These are phyloP conservation scores for Penicillium dipodomyicola DNA, from an alignment of 495 filamentous ascomycete species.

Conservation along the genomic window DNA sequence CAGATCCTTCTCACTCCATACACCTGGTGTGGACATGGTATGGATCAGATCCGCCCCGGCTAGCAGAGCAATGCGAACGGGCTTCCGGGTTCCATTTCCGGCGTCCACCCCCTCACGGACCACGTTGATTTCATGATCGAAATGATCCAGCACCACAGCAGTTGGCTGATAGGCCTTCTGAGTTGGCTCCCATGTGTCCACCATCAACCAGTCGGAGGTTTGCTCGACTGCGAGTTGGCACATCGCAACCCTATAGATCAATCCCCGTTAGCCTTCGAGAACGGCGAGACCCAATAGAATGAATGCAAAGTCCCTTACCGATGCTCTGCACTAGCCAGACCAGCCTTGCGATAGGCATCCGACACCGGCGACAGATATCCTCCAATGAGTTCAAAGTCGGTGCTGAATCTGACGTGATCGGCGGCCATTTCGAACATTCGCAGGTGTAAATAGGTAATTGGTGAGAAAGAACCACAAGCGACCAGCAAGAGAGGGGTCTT, in stretches of 20 bases:
- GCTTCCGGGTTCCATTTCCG: conserved; percentile 56
- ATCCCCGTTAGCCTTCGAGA: conserved; percentile 9
- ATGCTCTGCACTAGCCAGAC: conserved; percentile 72
- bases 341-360: conserved; percentile 89
- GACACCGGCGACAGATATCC: conserved; percentile 78
- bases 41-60: conserved; percentile 83
- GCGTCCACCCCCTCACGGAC: conserved; percentile 70
- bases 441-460: conserved; percentile 78
- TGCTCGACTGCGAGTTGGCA: conserved; percentile 77
- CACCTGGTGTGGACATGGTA: conserved; percentile 72
- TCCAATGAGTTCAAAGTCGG: conserved; percentile 80
- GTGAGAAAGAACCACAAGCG: conserved; percentile 88
- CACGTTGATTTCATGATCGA: conserved; percentile 82
- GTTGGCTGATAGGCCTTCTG: conserved; percentile 84
- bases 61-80: conserved; percentile 69
- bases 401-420: conserved; percentile 77
- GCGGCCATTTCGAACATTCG: conserved; percentile 93
- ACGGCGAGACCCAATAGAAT: background rate
- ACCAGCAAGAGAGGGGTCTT: conserved; percentile 82
- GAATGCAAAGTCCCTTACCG: conserved; percentile 43
- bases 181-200: conserved; percentile 75
- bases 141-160: conserved; percentile 83
- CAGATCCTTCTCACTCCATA: conserved; percentile 82
- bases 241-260: conserved; percentile 51
- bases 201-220: conserved; percentile 76